Conservation (phyloP, 2,329 filamentous ascomycete genomes). For the Curvularia lunata region DNA sequence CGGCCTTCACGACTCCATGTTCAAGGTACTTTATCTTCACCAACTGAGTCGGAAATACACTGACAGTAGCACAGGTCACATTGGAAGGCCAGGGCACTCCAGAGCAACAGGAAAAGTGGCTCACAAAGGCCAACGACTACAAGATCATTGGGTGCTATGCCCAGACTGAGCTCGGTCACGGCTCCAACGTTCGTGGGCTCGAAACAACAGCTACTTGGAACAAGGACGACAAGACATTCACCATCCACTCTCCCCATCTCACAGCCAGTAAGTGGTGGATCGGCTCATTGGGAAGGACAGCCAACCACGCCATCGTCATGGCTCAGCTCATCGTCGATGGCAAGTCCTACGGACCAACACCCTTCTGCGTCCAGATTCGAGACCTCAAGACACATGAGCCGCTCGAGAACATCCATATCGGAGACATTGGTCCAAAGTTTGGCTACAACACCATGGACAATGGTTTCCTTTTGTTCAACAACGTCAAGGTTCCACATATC, state of each 20-base stretch:
- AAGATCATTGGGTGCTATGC: conserved; percentile 80
- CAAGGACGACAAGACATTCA: conserved; percentile 74
- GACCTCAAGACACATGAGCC: conserved; percentile 60
- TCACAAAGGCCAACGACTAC: conserved; percentile 71
- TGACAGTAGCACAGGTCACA: conserved; percentile 59
- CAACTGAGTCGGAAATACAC: not conserved
- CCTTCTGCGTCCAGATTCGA: conserved; percentile 76
- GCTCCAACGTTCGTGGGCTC: conserved; percentile 68
- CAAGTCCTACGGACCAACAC: conserved; percentile 74
- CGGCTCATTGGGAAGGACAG: conserved; percentile 75
- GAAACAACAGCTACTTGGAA: conserved; percentile 79
- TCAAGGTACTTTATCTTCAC: conserved; percentile 56
- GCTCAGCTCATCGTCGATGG: conserved; percentile 74
- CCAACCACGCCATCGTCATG: conserved; percentile 80
- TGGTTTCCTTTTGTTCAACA: conserved; percentile 77
- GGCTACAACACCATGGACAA: conserved; percentile 85
- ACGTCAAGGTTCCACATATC: conserved; percentile 75
- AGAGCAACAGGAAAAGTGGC: conserved; percentile 75
- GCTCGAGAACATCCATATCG: conserved; percentile 66
- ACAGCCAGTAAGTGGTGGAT: conserved; percentile 88
- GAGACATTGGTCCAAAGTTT: conserved; percentile 82
- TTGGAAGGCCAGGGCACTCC: conserved; percentile 73
- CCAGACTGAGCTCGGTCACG: conserved; percentile 80
- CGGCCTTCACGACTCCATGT: conserved; percentile 74
- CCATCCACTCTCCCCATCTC: conserved; percentile 73